These are phyloP conservation scores for Zychaea mexicana DNA, from an alignment of 371 early-diverging fungal genomes.

Conservation along the genomic window DNA sequence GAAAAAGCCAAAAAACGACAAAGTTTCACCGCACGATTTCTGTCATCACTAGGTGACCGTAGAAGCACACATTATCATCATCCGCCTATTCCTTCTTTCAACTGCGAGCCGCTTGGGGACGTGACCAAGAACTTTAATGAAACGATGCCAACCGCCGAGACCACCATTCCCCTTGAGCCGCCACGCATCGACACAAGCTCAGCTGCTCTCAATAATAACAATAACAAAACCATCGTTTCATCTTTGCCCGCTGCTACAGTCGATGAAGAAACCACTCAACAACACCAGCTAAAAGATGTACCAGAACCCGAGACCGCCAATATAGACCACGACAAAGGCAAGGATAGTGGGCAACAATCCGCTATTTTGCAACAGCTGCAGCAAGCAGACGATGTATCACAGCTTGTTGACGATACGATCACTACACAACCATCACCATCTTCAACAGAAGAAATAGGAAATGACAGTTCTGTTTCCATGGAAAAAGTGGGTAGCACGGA, in stretches of 20 bases:
- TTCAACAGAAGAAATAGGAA: not conserved
- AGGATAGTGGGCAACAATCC: no score
- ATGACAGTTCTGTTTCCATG: not conserved
- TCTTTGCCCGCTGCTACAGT: no score
- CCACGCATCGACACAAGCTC: not conserved
- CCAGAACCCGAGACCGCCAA: no score
- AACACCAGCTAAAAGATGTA: no score
- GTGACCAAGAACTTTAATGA: not conserved
- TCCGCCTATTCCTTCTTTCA: not conserved
- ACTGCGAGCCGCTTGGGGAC: not conserved
- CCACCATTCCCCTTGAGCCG: constrained; percentile 4
- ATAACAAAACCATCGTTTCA: not conserved
- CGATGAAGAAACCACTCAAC: no score
- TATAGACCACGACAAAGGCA: no score
- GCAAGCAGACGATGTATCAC: no score
- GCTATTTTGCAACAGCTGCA: no score
- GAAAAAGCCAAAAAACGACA: constrained; percentile 47
- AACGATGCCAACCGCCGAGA: not conserved
- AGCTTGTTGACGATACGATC: not conserved
- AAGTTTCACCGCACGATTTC: constrained; percentile 45
- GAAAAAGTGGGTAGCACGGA: not conserved
- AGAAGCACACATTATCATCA: not conserved
- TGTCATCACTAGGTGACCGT: constrained; percentile 24
- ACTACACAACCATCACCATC: not conserved
- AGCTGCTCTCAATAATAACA: not conserved